Conservation (phyloP, 768 basidiomycete species). For the Leccinum disarticulatum region DNA sequence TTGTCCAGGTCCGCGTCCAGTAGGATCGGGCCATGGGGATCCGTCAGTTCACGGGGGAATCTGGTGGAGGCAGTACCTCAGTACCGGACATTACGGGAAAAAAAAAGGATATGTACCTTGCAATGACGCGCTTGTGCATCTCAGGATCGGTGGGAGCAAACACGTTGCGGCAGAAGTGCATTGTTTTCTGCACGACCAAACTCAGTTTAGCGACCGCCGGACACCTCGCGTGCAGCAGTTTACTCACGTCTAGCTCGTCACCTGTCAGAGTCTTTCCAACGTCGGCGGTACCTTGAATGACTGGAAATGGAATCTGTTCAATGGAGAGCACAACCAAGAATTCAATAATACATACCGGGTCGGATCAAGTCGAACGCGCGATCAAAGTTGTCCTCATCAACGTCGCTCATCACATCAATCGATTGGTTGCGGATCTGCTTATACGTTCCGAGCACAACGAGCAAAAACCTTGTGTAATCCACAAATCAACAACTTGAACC, state of each 20-base stretch:
- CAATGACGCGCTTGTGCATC: slow-evolving; percentile 1
- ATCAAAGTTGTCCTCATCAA: slow-evolving; percentile 13
- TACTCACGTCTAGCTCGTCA: slow-evolving; percentile 7
- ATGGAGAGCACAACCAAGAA: background rate
- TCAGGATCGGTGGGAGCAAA: slow-evolving; percentile 7
- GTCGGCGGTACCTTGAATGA: slow-evolving; percentile 10
- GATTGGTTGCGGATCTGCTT: background rate
- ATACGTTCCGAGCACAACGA: slow-evolving; percentile 5
- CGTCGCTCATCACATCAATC: background rate
- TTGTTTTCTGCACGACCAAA: slow-evolving; percentile 8
- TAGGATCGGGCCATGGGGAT: slow-evolving; percentile 1
- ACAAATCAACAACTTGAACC: background rate
- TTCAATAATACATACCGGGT: slow-evolving; percentile 3
- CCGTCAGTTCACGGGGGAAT: background rate
- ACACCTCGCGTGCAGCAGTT: background rate
- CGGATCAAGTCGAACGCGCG: slow-evolving; percentile 12
- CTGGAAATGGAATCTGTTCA: background rate
- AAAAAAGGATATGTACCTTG: background rate
- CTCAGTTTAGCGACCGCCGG: background rate
- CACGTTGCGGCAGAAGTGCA: slow-evolving; percentile 7
- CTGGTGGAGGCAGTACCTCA: background rate
- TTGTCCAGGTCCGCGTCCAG: background rate
- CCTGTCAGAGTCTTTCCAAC: slow-evolving; percentile 8
- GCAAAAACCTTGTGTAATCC: slow-evolving; percentile 2
- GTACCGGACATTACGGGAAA: no score